Evolutionary conservation across 1,284 basidiomycete genomes (phyloP), one percentile per base, ranked within the genome.

Genomic region (Sporisorium iseilematis-ciliati): DNA sequence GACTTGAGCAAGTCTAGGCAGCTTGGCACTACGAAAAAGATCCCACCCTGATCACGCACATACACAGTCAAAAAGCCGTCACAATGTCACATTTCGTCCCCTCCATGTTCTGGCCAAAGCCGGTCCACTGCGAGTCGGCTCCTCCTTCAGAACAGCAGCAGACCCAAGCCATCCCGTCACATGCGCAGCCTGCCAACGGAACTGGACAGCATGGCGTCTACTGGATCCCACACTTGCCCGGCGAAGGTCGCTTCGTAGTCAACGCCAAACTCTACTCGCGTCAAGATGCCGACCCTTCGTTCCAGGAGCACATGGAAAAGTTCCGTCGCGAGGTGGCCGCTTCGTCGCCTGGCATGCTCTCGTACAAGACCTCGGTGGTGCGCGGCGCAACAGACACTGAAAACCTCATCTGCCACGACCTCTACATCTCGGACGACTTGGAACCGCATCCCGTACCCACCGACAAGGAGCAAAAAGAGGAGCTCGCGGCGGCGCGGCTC

Each of bases 401-500:
- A 57, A 79, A 77, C 56, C 71, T 80, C 62, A 75, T 81, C 65
- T 81, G 78, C 68, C 81, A 82, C 62, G 80, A 81, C 25, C 72
- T 82, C 33, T 74, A 69, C 65, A 81, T 82, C 43, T 74, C 69
- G 38, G 79, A 81, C 65, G 81, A 82, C 67, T 67, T 82, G 52
- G 81, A 82, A 46, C 73, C 75, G 23, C 81, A 82, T 63, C 75
- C 78, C 7, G 26, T 59, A 8, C 65, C 78, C 40, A 31, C 54
- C 31, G 23, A 38, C 23, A 53, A 59, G 31, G 58, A 76, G 41
- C 42, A 57, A 35, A 48, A 35, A 7, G 57, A 64, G 18, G 57
- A 54, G 43, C 43, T 69, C 7, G 67, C 69, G 18, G 46, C 51
- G 11, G 65, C 52, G 42, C 63, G 66, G 41, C 59, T 69, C 54